A percentile compares a stretch with the other conserved stretches of the same genome.
Evolutionary conservation across 176 grass and related monocot genomes (phyloP).

Genomic region (Oryza longistaminata): DNA sequence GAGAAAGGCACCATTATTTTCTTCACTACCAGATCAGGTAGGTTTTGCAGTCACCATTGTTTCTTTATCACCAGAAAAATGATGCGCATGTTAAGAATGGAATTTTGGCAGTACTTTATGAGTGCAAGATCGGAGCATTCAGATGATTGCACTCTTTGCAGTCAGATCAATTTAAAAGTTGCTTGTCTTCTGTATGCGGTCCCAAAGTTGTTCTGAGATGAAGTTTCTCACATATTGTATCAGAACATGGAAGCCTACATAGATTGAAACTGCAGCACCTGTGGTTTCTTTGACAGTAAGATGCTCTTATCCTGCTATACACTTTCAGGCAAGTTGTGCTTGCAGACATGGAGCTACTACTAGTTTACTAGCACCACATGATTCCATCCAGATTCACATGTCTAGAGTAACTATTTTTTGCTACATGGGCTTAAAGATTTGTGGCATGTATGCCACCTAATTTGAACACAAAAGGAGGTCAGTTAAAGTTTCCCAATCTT

Average conservation of each 20-base stretch:
- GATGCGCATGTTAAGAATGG: neutral
- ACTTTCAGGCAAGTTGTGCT: neutral
- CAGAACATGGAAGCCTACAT: slow-evolving; percentile 6
- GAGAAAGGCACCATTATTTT: neutral
- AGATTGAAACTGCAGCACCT: neutral
- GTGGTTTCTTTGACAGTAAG: neutral
- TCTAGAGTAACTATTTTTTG: neutral
- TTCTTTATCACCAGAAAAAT: slow-evolving; percentile 13
- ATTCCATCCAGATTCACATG: neutral
- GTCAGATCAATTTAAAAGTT: neutral
- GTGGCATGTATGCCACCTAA: neutral
- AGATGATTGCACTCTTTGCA: neutral
- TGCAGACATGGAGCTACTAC: neutral
- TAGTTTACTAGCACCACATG: neutral
- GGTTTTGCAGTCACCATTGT: neutral
- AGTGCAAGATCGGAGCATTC: neutral
- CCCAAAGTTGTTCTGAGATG: neutral
- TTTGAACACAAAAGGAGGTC: neutral
- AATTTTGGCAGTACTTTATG: slow-evolving; percentile 3
- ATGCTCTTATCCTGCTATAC: neutral
- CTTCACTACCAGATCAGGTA: neutral
- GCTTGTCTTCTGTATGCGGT: neutral
- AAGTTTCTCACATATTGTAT: neutral
- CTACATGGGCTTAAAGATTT: slow-evolving; percentile 1
- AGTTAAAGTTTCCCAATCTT: neutral